Base-by-base conservation (phyloP, 2,329 filamentous ascomycete species). In the Sarocladiaceae sp. region DNA sequence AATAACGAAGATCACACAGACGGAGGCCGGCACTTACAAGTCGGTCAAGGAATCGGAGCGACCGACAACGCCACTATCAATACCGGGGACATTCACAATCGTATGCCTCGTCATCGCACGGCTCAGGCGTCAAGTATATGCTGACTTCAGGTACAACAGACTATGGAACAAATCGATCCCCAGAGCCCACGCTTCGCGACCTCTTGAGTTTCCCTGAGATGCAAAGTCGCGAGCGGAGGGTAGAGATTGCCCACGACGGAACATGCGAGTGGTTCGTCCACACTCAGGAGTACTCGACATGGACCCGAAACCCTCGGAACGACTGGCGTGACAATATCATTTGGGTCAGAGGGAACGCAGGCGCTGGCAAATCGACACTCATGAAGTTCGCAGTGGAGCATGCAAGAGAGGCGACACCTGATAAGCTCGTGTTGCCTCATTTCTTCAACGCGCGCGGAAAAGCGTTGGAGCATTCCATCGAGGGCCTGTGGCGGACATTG, bases 391-490 rank as follows among this genome's bases (percentile, higher is more conserved):
- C 33, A n/a, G 29, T 52, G 17, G 33, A 23, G 7, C 10, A 50
- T 20, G 20, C 29, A 8, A 26, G 39, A 13, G 42, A 23, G 13
- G 11, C 6, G 35, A 33, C 8, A 12, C 18, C 13, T 11, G 18
- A 8, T 17, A n/a, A 15, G 6, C 33, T 39, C 2, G 42, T 50
- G 20, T 17, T 74, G 2, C 73, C 68, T 1, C 79, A 77, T 62
- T 80, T 79, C 62, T 80, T 79, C 66, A 74, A 78, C 50, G 74
- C 75, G 0, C 62, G 74, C 50, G 76, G 76, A 0, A 61, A 63
- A 0, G 23, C 60, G 11, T 59, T 76, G 8, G 73, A 81, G 55
- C 76, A 67, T 54, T 70, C 75, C 0, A 65, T 65, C 0, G n/a
- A 63, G 1, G 78, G 79, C 2, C 67, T 82, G 59, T 79, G 79